These are phyloP conservation scores for Wolfiporia cocos DNA, from an alignment of 1,284 basidiomycete genomes.

Conservation along the genomic window DNA sequence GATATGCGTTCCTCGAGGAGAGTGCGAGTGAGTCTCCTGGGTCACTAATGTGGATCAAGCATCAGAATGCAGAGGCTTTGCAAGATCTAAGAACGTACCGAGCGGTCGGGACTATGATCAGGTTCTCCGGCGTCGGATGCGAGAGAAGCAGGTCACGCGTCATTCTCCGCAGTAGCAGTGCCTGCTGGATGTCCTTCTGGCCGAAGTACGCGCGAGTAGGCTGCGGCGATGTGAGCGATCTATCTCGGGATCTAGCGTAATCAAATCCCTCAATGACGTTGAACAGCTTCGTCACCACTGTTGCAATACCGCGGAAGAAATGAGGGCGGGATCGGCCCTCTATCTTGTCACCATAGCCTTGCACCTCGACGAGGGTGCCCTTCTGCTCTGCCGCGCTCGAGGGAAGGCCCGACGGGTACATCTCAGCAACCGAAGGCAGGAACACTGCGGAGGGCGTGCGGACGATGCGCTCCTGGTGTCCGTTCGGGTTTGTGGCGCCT, in stretches of 20 bases:
- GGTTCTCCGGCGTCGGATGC: slow-evolving; percentile 62
- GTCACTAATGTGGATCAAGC: too few relatives aligned
- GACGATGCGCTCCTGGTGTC: neutral
- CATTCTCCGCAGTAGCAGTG: slow-evolving; percentile 79
- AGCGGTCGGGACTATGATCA: slow-evolving; percentile 82
- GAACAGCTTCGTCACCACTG: slow-evolving; percentile 93
- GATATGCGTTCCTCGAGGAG: slow-evolving; percentile 88
- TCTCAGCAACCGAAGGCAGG: slow-evolving; percentile 67
- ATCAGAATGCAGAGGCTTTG: too few relatives aligned
- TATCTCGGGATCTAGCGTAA: neutral
- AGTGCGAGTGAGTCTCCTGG: slow-evolving; percentile 69
- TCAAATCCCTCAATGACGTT: slow-evolving; percentile 74
- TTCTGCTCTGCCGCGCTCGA: slow-evolving; percentile 72
- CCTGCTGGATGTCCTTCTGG: slow-evolving; percentile 98
- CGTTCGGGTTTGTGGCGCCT: slow-evolving; percentile 4
- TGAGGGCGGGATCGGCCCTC: slow-evolving; percentile 81
- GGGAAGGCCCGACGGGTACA: slow-evolving; percentile 87
- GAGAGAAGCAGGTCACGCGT: slow-evolving; percentile 77
- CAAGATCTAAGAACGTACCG: slow-evolving; percentile 47
- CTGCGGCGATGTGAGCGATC: slow-evolving; percentile 31
- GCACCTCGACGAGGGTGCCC: slow-evolving; percentile 90
- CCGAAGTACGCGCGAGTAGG: slow-evolving; percentile 94
- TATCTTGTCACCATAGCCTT: slow-evolving; percentile 84
- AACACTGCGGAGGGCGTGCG: slow-evolving; percentile 70
- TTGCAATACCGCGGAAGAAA: slow-evolving; percentile 96